phyloP scores from a whole-genome alignment of 2,329 filamentous ascomycete genomes.

The Alternaria alternata region DNA sequence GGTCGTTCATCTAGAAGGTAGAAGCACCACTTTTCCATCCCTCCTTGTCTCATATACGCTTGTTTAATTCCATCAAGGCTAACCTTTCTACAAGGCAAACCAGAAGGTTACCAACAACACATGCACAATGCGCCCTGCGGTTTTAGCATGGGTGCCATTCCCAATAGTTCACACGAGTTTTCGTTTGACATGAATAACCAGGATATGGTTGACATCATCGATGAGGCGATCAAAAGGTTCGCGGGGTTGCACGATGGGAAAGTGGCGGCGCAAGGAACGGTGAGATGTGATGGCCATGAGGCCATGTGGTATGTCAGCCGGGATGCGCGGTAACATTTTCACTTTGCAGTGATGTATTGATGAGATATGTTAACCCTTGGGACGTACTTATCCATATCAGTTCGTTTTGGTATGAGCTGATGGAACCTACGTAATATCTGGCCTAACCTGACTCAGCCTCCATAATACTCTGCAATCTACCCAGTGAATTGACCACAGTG shows the following conservation, averaged over 20 bases:
- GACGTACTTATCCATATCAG: neutral
- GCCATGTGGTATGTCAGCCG: conserved; percentile 29
- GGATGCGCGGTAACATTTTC: neutral
- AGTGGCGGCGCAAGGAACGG: conserved; percentile 29
- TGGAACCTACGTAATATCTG: neutral
- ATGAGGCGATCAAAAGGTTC: conserved; percentile 30
- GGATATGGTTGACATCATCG: conserved; percentile 34
- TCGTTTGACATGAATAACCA: conserved; percentile 31
- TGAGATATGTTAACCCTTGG: neutral
- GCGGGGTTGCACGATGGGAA: conserved; percentile 23
- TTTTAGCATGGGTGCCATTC: conserved; percentile 27
- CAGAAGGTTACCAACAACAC: conserved; percentile 26
- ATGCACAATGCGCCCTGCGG: conserved; percentile 22
- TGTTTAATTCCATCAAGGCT: neutral
- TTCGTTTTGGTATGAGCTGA: neutral
- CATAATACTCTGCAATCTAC: neutral
- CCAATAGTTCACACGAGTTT: conserved; percentile 22
- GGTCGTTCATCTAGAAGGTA: conserved; percentile 25
- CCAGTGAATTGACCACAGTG: neutral
- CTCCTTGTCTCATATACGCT: neutral
- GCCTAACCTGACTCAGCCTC: neutral
- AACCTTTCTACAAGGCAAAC: conserved; percentile 7
- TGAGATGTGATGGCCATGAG: conserved; percentile 25
- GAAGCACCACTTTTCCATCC: neutral
- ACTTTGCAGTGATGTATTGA: neutral